phyloP scores from a whole-genome alignment of 495 filamentous ascomycete genomes.

The Terfezia claveryi region DNA sequence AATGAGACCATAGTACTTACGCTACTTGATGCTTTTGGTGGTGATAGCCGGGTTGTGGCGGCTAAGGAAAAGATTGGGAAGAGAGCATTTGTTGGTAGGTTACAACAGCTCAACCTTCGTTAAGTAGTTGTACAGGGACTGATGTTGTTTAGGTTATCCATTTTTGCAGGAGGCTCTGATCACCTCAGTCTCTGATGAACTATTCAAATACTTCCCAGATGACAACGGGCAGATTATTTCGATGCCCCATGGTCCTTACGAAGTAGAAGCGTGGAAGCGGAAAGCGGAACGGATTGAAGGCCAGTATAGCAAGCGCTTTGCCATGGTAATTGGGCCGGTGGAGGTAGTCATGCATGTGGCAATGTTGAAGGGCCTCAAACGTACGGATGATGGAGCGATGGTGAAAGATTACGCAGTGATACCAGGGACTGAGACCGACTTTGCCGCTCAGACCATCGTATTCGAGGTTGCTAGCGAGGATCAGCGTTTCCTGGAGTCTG shows the following conservation, averaged over 20 bases:
- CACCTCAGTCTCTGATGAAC: constrained; percentile 68
- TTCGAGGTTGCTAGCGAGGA: constrained; percentile 82
- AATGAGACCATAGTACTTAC: constrained; percentile 94
- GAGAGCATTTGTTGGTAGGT: constrained; percentile 52
- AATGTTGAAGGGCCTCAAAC: constrained; percentile 72
- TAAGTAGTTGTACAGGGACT: background rate
- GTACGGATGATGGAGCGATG: constrained; percentile 74
- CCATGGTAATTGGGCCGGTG: constrained; percentile 65
- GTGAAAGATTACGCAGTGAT: constrained; percentile 83
- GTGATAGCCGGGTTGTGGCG: constrained; percentile 40
- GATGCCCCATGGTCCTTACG: constrained; percentile 49
- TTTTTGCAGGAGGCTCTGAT: constrained; percentile 90
- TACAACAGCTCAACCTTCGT: background rate
- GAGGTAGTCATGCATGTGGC: constrained; percentile 80
- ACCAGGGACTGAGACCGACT: constrained; percentile 77
- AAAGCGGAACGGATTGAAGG: constrained; percentile 68
- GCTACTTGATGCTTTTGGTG: constrained; percentile 44
- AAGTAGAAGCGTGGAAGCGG: constrained; percentile 62
- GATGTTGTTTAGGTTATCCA: constrained; percentile 39
- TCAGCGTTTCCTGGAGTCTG: constrained; percentile 73
- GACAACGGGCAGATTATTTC: constrained; percentile 36
- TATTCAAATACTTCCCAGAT: constrained; percentile 65
- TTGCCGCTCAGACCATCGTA: constrained; percentile 73
- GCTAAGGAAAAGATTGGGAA: constrained; percentile 65
- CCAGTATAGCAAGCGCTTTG: constrained; percentile 71